phyloP scores from a whole-genome alignment of 176 grass and related monocot genomes.

The Puccinellia tenuiflora region DNA sequence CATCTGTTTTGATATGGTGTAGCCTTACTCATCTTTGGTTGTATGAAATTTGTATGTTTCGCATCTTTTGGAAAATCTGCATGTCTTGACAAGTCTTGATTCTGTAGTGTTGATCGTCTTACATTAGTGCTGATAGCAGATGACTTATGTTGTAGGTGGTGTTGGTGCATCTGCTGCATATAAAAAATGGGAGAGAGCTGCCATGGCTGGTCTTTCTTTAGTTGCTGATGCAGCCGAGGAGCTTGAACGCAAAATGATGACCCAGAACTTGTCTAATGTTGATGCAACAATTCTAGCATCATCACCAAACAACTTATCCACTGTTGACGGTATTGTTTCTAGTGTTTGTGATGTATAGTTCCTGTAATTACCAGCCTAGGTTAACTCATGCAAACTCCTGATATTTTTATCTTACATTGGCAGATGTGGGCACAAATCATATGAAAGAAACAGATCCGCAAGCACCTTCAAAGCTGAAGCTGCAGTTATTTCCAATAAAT shows the following conservation, averaged over 20 bases:
- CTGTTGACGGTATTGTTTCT: conserved; percentile 43
- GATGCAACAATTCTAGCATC: conserved; percentile 27
- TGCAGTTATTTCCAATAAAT: conserved; percentile 97
- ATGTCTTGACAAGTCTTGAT: conserved; percentile 14
- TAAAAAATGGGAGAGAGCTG: conserved; percentile 94
- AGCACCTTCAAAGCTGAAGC: conserved; percentile 71
- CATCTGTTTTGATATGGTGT: conserved; percentile 20
- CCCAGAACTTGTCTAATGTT: conserved; percentile 10
- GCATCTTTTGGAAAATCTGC: background rate
- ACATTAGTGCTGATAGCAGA: conserved; percentile 30
- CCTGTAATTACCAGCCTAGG: background rate
- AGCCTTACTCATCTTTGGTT: conserved; percentile 13
- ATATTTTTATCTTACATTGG: conserved; percentile 24
- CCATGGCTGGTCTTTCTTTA: conserved; percentile 95
- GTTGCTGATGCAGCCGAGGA: conserved; percentile 99
- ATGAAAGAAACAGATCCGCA: conserved; percentile 51
- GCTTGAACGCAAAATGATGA: conserved; percentile 53
- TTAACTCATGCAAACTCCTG: background rate
- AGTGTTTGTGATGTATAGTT: background rate
- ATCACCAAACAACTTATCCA: conserved; percentile 39
- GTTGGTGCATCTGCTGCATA: conserved; percentile 63
- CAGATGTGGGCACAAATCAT: conserved; percentile 51
- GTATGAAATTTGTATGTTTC: conserved; percentile 10
- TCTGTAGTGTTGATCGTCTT: conserved; percentile 9
- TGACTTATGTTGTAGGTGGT: conserved; percentile 40